Percentiles rank a stretch among this genome's conserved stretches.
These are phyloP conservation scores for Trichomonas tenax DNA, from an alignment of 208 protist genomes.

Conservation along the genomic window DNA sequence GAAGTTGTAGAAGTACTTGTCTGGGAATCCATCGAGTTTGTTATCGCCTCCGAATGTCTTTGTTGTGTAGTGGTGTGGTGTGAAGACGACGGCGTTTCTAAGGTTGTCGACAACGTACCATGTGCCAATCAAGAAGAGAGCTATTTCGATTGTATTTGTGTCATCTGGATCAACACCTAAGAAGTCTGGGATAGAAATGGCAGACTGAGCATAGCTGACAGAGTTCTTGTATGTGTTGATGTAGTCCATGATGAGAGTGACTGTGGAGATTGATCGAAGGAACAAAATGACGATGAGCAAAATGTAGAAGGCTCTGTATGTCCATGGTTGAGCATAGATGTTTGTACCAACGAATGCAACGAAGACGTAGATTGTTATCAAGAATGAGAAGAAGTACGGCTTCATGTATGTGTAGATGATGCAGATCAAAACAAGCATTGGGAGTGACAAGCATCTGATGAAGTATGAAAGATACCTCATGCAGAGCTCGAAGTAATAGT, in stretches of 20 bases:
- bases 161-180: neutral
- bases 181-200: neutral
- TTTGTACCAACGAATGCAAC: neutral
- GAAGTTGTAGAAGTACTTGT: neutral
- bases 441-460: neutral
- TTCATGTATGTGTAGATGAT: neutral
- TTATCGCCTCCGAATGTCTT: neutral
- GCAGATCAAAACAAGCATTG: neutral
- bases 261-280: neutral
- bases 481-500: neutral
- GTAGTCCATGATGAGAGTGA: neutral
- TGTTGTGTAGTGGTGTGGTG: neutral
- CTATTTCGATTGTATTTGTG: neutral
- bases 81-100: neutral
- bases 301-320: neutral
- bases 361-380: neutral
- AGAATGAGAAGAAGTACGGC: neutral
- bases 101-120: neutral
- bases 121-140: neutral
- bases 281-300: neutral
- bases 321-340: neutral
- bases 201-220: neutral
- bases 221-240: neutral
- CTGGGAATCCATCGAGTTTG: neutral
- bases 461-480: neutral